Percentiles rank a stretch among this genome's conserved stretches.
Conservation (phyloP, 345 rosid genomes). For the Trapa incisa region DNA sequence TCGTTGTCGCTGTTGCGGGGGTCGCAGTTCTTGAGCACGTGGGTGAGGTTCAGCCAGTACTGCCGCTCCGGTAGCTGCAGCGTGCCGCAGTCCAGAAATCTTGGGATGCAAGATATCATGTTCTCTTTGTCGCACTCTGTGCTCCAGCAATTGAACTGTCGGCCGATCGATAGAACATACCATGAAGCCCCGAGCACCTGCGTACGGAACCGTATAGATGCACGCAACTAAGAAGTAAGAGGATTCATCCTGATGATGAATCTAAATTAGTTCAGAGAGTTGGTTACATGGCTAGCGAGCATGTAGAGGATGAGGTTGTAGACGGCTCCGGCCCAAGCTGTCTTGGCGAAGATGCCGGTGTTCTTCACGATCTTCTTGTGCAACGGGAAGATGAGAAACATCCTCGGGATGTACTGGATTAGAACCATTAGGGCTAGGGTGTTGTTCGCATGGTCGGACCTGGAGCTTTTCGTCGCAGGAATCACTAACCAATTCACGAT, state of each 20-base stretch:
- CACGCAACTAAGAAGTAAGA: not conserved
- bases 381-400: conserved; percentile 65
- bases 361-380: conserved; percentile 58
- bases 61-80: conserved; percentile 35
- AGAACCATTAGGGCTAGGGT: conserved; percentile 61
- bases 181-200: conserved; percentile 80
- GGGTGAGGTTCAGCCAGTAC: conserved; percentile 60
- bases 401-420: conserved; percentile 63
- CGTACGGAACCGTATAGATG: not conserved
- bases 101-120: conserved; percentile 38
- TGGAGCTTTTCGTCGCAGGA: conserved; percentile 37
- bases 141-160: conserved; percentile 73
- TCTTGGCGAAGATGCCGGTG: conserved; percentile 55
- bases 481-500: conserved; percentile 59
- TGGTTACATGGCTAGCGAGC: conserved; percentile 63
- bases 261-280: not conserved
- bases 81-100: conserved; percentile 50
- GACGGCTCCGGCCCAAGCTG: conserved; percentile 85
- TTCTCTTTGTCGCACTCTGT: conserved; percentile 41
- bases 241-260: no score
- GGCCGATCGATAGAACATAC: conserved; percentile 58
- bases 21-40: conserved; percentile 41
- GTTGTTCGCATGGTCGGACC: conserved; percentile 54
- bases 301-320: conserved; percentile 68
- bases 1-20: conserved; percentile 25